Evolutionary conservation across 371 early-diverging fungal species (phyloP), one percentile per base, ranked within the genome.

Genomic region (Syncephalis fuscata): DNA sequence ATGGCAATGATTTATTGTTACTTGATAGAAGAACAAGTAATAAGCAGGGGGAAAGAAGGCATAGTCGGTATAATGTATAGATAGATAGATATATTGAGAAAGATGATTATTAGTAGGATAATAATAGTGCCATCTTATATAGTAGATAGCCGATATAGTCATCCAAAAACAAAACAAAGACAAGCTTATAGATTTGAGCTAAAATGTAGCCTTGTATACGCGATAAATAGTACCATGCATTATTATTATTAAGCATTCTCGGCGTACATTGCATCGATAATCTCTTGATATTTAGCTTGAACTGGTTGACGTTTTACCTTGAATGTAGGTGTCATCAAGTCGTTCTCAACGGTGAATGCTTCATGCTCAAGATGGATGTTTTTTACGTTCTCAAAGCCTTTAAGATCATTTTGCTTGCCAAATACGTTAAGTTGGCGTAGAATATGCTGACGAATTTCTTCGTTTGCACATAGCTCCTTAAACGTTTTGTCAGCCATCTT

Each of bases 301-400:
- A 84, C 90, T 24, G 65, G 70, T 43, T 79, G 70, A 50, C 92
- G 72, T 67, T 90, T 93, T 50, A 85, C 62, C 69, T 92, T 94
- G 63, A 93, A 53, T 40, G 52, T 60, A 3, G 51, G 51, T 11
- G 56, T 45, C 38, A 86, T 45, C 17, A 89, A 56, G 25, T 68
- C 69, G 39, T 84, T 77, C 25, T 78, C 76, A 43, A 76, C 62
- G 14, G 74, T 63, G 46, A 90, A 85, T 14, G 65, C 73, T 39
- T 68, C 67, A 0, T 71, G 37, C 11, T 63, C 66, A 15, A 90
- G 52, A 51, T 66, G 52, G 19, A 90, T 58, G 24, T 63, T 62
- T 55, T 76, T 73, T 22, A 79, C 59, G 50, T 71, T 68, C 61
- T 89, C 90, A 62, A 93, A 93, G 4, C 93, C 89, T 60, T 80